A percentile compares a stretch with the other conserved stretches of the same genome.
Evolutionary conservation across 805 yeast species (phyloP).

Genomic region (Kazachstania africana): DNA sequence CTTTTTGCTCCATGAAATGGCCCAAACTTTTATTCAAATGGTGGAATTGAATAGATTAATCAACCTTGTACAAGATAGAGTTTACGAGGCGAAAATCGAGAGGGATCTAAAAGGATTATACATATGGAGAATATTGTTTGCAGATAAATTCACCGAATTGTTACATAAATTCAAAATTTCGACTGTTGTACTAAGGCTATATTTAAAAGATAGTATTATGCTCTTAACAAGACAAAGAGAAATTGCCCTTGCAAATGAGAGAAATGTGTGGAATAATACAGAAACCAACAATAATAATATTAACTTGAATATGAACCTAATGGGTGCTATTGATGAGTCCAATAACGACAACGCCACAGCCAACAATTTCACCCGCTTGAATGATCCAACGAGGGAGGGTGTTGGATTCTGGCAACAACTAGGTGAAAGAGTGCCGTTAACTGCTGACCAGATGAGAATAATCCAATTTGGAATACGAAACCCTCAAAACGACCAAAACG

Average conservation of each 20-base stretch:
- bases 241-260: slow-evolving; percentile 18
- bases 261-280: slow-evolving; percentile 7
- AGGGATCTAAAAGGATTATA: slow-evolving; percentile 18
- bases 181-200: slow-evolving; percentile 23
- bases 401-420: slow-evolving; percentile 4
- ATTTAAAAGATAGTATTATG: slow-evolving; percentile 24
- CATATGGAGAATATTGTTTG: slow-evolving; percentile 21
- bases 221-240: slow-evolving; percentile 26
- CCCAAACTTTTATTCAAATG: slow-evolving; percentile 22
- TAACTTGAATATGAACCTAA: slow-evolving; percentile 1
- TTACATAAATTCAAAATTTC: slow-evolving; percentile 22
- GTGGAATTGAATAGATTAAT: slow-evolving; percentile 23
- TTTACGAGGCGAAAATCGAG: slow-evolving; percentile 10
- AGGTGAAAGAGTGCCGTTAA: slow-evolving; percentile 10
- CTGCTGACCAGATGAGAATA: slow-evolving; percentile 18
- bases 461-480: slow-evolving; percentile 18
- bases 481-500: slow-evolving; percentile 1
- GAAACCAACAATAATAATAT: neutral
- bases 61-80: slow-evolving; percentile 16
- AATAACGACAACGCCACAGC: neutral
- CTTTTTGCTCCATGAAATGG: slow-evolving; percentile 25
- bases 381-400: slow-evolving; percentile 2
- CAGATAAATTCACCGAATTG: slow-evolving; percentile 16
- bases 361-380: slow-evolving; percentile 7
- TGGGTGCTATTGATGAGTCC: neutral